Evolutionary conservation across 2,329 filamentous ascomycete species (phyloP).

Genomic region (Cercospora sesami): DNA sequence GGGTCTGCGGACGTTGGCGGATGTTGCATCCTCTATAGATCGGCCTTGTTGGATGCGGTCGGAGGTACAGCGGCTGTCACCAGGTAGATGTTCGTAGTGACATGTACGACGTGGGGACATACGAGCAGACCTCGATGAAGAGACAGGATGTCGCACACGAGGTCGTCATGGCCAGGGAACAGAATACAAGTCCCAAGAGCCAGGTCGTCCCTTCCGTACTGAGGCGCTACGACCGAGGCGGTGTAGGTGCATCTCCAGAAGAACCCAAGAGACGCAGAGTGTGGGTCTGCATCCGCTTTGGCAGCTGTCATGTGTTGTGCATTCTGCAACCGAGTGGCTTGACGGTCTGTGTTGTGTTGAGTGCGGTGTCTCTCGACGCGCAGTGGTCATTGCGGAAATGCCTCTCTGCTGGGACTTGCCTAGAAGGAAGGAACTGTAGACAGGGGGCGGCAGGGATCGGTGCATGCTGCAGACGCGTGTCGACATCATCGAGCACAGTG

Average conservation of each 20-base stretch:
- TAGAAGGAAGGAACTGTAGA: background rate
- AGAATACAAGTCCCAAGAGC: constrained; percentile 4
- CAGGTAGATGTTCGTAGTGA: background rate
- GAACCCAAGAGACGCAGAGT: background rate
- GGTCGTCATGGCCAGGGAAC: background rate
- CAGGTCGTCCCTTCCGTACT: background rate
- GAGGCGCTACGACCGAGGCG: constrained; percentile 1
- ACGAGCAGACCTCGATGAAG: background rate
- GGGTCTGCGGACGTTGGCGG: background rate
- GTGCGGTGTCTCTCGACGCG: background rate
- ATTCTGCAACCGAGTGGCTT: background rate
- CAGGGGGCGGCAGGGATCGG: constrained; percentile 7
- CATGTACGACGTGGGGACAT: constrained; percentile 11
- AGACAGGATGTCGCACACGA: constrained; percentile 19
- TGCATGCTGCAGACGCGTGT: constrained; percentile 20
- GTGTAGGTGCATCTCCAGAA: background rate
- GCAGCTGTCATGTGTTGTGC: constrained; percentile 24
- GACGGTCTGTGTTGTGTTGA: background rate
- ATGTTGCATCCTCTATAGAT: background rate
- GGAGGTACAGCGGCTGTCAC: background rate
- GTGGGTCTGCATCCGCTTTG: constrained; percentile 13
- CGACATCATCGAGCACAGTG: constrained; percentile 19
- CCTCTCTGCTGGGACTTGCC: background rate
- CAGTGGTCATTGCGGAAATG: constrained; percentile 4
- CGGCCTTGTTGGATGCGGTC: background rate